Evolutionary conservation across 352 stramenopile genomes (phyloP).

Genomic region (Phytophthora colocasiae): DNA sequence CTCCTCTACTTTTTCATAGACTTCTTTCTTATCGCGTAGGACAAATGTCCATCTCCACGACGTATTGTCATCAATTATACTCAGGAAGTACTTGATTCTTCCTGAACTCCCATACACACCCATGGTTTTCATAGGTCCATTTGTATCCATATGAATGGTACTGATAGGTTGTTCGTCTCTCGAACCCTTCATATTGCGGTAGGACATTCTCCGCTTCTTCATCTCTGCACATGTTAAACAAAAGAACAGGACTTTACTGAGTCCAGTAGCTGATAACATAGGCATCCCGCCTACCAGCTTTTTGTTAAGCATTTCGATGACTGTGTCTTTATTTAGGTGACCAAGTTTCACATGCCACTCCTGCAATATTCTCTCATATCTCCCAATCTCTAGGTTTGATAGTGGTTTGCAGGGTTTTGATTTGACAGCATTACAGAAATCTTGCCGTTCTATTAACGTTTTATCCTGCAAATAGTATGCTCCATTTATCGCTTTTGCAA

Average conservation of each 20-base stretch:
- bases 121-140: slow-evolving; percentile 20
- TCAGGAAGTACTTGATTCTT: slow-evolving; percentile 18
- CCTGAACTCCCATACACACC: slow-evolving; percentile 6
- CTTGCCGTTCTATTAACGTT: no score
- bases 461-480: background rate
- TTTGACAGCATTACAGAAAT: no score
- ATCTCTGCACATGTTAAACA: slow-evolving; percentile 21
- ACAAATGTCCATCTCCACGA: slow-evolving; percentile 19
- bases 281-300: slow-evolving; percentile 3
- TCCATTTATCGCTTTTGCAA: no score
- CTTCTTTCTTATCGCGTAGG: slow-evolving; percentile 13
- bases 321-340: no score
- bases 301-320: slow-evolving; percentile 10
- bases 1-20: slow-evolving; percentile 11
- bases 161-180: no score
- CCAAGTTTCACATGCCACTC: no score
- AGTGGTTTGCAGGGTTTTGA: no score
- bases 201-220: slow-evolving; percentile 21
- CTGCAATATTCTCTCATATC: no score
- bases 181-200: slow-evolving; percentile 15
- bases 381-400: no score
- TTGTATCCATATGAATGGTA: slow-evolving; percentile 24
- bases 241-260: slow-evolving; percentile 6
- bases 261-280: background rate
- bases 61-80: slow-evolving; percentile 23